Percentiles rank a stretch among this genome's conserved stretches.
Conservation (phyloP, 495 filamentous ascomycete genomes). For the Penicillium arizonense region DNA sequence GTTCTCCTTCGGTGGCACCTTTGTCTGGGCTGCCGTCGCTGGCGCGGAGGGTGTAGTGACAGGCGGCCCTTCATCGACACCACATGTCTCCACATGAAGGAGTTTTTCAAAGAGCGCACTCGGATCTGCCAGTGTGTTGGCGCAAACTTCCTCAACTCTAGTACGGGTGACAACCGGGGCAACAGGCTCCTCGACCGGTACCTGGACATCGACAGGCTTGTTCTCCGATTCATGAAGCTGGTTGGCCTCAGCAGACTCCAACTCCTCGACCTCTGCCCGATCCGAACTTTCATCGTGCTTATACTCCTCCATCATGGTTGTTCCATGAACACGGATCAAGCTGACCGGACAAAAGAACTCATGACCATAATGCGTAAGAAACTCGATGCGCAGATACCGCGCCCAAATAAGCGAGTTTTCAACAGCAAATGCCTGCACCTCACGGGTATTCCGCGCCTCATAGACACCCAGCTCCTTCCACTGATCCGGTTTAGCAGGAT, state of each 20-base stretch:
- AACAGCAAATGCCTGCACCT: conserved; percentile 90
- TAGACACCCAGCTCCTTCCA: conserved; percentile 90
- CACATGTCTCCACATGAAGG: conserved; percentile 15
- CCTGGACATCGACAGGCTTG: conserved; percentile 2
- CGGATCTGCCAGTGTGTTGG: conserved; percentile 12
- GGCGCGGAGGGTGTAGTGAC: conserved; percentile 5
- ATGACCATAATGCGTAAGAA: conserved; percentile 89
- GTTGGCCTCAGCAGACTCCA: conserved; percentile 35
- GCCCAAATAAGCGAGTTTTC: conserved; percentile 96
- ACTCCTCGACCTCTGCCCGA: conserved; percentile 53
- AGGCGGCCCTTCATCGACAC: conserved; percentile 14
- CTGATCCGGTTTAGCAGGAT: conserved; percentile 86
- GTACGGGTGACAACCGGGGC: neutral
- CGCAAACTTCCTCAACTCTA: conserved; percentile 15
- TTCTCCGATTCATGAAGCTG: conserved; percentile 19
- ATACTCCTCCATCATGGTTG: conserved; percentile 93
- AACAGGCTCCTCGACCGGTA: neutral
- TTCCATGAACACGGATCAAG: conserved; percentile 87
- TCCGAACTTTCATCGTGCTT: conserved; percentile 71
- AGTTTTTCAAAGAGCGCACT: conserved; percentile 14
- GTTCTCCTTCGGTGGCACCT: conserved; percentile 7
- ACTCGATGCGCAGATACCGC: conserved; percentile 86
- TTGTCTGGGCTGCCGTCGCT: conserved; percentile 4
- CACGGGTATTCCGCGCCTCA: conserved; percentile 85
- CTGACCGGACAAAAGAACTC: conserved; percentile 96